A percentile compares a stretch with the other conserved stretches of the same genome.
Evolutionary conservation across 176 grass and related monocot genomes (phyloP).

Genomic region (Aegilops tauschii): DNA sequence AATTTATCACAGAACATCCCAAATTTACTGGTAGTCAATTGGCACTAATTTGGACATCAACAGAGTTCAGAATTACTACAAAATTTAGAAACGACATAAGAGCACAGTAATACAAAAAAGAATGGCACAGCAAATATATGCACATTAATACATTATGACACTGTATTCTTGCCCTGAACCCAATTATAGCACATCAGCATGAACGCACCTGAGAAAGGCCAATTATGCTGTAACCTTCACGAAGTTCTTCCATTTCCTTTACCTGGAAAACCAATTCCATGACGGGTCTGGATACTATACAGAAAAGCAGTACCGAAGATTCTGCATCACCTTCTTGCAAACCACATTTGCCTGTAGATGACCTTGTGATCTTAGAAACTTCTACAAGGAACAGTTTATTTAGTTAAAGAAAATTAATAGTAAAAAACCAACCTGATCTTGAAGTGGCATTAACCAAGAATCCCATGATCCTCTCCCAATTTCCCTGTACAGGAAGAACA

Average conservation of each 20-base stretch:
- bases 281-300: constrained; percentile 25
- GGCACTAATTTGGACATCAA: background rate
- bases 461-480: constrained; percentile 73
- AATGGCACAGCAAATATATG: background rate
- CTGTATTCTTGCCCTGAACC: background rate
- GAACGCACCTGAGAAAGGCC: constrained; percentile 85
- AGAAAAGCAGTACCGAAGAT: constrained; percentile 28
- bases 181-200: constrained; percentile 20
- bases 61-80: background rate
- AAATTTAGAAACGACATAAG: background rate
- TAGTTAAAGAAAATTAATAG: background rate
- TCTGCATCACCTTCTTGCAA: constrained; percentile 80
- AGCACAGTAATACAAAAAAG: background rate
- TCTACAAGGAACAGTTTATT: constrained; percentile 15
- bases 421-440: constrained; percentile 62
- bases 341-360: constrained; percentile 65
- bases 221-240: constrained; percentile 79
- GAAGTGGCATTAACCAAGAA: constrained; percentile 91
- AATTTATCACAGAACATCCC: background rate
- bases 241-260: constrained; percentile 80
- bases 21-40: constrained; percentile 4
- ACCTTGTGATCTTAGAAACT: constrained; percentile 3
- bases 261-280: constrained; percentile 69
- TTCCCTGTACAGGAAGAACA: constrained; percentile 48
- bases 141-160: background rate